These are phyloP conservation scores for Tetrapisispora pingtungensis DNA, from an alignment of 805 yeast genomes.

Conservation along the genomic window DNA sequence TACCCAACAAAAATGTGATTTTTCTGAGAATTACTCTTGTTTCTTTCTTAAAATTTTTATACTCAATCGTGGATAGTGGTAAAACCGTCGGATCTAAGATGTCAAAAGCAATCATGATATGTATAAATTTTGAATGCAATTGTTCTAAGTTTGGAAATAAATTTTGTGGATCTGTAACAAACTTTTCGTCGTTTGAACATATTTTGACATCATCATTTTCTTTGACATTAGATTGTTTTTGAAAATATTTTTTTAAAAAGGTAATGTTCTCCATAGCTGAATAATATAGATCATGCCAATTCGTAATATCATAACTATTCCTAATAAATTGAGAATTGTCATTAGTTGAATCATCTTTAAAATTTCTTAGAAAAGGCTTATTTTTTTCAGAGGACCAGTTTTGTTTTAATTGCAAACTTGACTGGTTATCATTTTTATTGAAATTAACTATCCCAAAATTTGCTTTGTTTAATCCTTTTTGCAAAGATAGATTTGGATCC, in stretches of 20 bases:
- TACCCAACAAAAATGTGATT: background rate
- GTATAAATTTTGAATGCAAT: conserved; percentile 1
- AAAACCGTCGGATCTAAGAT: background rate
- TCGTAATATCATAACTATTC: background rate
- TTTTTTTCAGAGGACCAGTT: background rate
- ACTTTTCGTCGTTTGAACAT: conserved; percentile 35
- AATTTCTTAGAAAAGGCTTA: background rate
- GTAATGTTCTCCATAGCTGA: background rate
- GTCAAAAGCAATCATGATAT: conserved; percentile 2
- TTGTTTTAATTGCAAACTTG: no score
- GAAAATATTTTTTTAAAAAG: background rate
- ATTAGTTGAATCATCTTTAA: background rate
- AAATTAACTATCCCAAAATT: no score
- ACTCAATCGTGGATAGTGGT: background rate
- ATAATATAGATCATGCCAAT: background rate
- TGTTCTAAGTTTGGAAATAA: background rate
- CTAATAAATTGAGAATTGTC: background rate
- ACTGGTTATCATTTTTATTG: no score
- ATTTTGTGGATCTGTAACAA: background rate
- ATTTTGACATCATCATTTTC: background rate
- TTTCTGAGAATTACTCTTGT: background rate
- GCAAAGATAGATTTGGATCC: background rate
- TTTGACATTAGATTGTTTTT: background rate
- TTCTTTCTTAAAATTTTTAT: background rate
- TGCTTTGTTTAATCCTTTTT: background rate